These are phyloP conservation scores for Luzula sylvatica DNA, from an alignment of 176 grass and related monocot genomes.

Conservation along the genomic window DNA sequence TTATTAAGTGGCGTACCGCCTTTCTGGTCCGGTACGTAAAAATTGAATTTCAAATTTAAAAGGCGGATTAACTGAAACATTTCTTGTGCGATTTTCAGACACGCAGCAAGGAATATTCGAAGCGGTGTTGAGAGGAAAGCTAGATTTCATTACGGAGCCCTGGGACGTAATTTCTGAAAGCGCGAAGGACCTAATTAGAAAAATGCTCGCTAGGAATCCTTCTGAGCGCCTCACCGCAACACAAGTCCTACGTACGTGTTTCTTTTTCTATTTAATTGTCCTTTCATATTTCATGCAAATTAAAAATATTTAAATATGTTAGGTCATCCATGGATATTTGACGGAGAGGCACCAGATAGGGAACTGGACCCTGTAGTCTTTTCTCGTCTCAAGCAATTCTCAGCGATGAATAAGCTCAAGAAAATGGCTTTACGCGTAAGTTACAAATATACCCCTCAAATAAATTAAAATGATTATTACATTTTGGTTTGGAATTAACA, in stretches of 20 bases:
- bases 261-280: background rate
- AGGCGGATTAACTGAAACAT: too few relatives aligned
- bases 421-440: constrained; percentile 73
- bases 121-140: constrained; percentile 64
- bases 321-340: constrained; percentile 80
- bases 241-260: constrained; percentile 34
- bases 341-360: constrained; percentile 61
- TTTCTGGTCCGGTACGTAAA: constrained; percentile 13
- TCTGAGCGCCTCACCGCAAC: constrained; percentile 33
- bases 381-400: constrained; percentile 70
- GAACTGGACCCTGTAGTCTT: constrained; percentile 66
- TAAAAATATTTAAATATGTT: background rate
- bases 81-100: constrained; percentile 27
- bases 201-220: constrained; percentile 36
- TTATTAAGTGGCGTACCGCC: constrained; percentile 20
- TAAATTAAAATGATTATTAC: constrained; percentile 4
- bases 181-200: constrained; percentile 52
- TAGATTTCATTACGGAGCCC: constrained; percentile 65
- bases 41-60: too few relatives aligned
- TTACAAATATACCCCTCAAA: constrained; percentile 2
- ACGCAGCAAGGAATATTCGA: constrained; percentile 90
- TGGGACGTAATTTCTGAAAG: constrained; percentile 53
- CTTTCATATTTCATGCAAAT: background rate
- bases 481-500: constrained; percentile 21
- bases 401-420: constrained; percentile 80